A percentile compares a stretch with the other conserved stretches of the same genome.
phyloP scores from a whole-genome alignment of 83 land plant species.

The Thuja plicata region DNA sequence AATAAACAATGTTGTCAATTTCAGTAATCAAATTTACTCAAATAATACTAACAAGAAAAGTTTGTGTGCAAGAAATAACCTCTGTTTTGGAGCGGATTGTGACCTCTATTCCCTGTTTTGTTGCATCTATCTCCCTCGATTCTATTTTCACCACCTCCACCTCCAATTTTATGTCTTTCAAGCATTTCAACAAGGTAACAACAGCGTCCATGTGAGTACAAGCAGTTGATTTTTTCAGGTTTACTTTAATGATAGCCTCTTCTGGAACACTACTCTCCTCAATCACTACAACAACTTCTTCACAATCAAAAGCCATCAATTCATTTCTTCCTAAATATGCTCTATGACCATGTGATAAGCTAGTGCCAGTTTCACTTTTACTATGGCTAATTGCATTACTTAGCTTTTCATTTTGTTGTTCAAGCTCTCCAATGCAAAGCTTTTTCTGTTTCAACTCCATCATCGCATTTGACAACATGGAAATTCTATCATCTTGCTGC shows the following conservation, averaged over 20 bases:
- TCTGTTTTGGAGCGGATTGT: not conserved
- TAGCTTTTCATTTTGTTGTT: no score
- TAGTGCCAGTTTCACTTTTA: no score
- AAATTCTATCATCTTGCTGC: no score
- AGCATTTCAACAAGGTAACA: not conserved
- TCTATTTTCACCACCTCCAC: not conserved
- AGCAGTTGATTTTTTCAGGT: not conserved
- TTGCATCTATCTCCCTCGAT: not conserved
- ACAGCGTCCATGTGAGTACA: not conserved
- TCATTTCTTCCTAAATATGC: not conserved
- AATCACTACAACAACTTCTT: not conserved
- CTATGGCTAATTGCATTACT: no score
- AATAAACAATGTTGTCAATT: not conserved
- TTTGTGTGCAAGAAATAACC: not conserved
- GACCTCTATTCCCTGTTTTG: not conserved
- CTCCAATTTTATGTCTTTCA: not conserved
- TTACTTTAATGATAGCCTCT: not conserved
- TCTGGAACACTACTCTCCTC: not conserved
- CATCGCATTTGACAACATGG: no score
- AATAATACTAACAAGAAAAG: not conserved
- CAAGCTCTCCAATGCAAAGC: no score
- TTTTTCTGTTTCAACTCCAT: no score
- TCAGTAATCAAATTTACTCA: not conserved
- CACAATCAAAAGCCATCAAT: not conserved
- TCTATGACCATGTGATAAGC: not conserved